Percentiles rank a stretch among this genome's conserved stretches.
Evolutionary conservation across 208 protist genomes (phyloP).

Genomic region (Leishmania tarentolae): DNA sequence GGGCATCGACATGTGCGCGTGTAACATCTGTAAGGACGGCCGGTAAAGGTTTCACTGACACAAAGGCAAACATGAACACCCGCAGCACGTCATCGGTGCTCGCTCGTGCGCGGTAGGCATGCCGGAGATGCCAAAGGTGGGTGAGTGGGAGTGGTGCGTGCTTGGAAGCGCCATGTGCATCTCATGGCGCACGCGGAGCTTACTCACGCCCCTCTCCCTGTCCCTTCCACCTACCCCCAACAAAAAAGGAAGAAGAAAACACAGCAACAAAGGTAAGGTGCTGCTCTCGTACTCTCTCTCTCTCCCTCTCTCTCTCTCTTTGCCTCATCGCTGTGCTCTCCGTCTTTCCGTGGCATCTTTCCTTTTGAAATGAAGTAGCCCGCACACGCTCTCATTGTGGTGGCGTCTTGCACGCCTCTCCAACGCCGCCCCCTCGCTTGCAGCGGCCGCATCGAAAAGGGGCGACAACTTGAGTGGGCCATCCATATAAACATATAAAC

Average conservation of each 20-base stretch:
- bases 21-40: neutral
- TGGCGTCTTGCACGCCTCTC: neutral
- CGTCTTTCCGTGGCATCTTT: neutral
- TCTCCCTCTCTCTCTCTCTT: neutral
- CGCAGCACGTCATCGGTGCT: neutral
- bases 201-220: neutral
- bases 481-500: neutral
- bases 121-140: neutral
- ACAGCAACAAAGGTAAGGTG: too few species aligned
- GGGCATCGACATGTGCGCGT: neutral
- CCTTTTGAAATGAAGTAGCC: neutral
- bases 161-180: neutral
- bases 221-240: neutral
- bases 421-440: too few species aligned
- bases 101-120: neutral
- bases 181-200: neutral
- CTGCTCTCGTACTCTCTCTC: neutral
- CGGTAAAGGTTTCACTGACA: neutral
- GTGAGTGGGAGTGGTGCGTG: neutral
- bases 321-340: neutral
- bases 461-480: neutral
- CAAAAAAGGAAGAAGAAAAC: too few species aligned
- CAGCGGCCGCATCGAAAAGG: neutral
- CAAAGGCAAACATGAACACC: neutral
- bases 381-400: neutral